Base-by-base conservation (phyloP, 2,329 filamentous ascomycete species). In the Didymellaceae sp. region DNA sequence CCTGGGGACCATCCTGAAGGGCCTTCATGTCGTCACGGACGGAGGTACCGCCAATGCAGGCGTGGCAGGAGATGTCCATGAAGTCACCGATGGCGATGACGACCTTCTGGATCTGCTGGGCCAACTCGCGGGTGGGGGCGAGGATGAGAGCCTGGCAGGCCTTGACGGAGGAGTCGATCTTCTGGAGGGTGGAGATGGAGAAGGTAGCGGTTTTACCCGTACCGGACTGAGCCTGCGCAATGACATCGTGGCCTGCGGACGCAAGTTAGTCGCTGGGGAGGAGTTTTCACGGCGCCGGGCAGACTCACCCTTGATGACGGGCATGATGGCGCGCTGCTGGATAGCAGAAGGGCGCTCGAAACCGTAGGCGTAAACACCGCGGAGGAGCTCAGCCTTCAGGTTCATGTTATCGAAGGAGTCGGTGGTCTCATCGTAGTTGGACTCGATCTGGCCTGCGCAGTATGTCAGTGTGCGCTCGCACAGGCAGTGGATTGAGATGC, bases 181-280 rank as follows among this genome's bases (percentile, higher is more conserved):
- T 97, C 86, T 99, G 94, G 65, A 99, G 90, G 70, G 94, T 90
- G 71, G 92, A 96, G 81, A 99, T 96, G 72, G 94, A 97, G 87
- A 99, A 99, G 68, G 94, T 99, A 68, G 94, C 94, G 67, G 94
- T 99, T 87, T 99, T 99, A 82, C 94, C 94, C 77, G 94, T 99
- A 85, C 94, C 94, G 69, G 94, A 99, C 85, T 99, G 94, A 72
- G 94, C 94, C 85, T 99, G 94, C 63, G 95, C 94, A 77, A 99
- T 99, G 74, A 99, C 94, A 86, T 99, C 94, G 84, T 93, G 91
- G 71, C 91, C 90, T 76, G 44, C 24, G 37, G 41, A 35, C 39
- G n/a, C n/a, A n/a, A 1, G 37, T 73, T 60, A 72, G 57, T 62
- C 31, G 42, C 38, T 59, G 49, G 49, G 21, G 28, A 22, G 43